Percentiles rank a stretch among this genome's conserved stretches.
These are phyloP conservation scores for Pelargonium cotyledonis DNA, from an alignment of 441 rosid species.

Conservation along the genomic window DNA sequence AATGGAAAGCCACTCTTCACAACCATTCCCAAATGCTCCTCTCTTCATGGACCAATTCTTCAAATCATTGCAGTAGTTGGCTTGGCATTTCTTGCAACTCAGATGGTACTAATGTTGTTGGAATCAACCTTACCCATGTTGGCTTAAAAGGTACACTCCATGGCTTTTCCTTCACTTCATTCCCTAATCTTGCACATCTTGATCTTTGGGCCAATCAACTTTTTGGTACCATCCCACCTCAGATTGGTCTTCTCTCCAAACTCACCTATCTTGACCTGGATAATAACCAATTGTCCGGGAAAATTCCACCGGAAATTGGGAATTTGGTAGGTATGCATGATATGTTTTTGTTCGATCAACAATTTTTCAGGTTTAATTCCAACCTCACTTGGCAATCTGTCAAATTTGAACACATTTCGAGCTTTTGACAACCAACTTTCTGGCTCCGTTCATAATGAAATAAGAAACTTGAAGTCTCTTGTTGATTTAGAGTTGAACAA, in stretches of 20 bases:
- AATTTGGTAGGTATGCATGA: no score
- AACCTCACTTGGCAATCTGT: no score
- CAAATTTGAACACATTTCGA: no score
- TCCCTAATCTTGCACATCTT: conserved; percentile 24
- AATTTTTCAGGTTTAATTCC: no score
- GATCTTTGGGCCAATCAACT: conserved; percentile 25
- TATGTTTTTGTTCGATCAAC: no score
- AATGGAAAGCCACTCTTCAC: conserved; percentile 31
- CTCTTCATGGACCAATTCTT: conserved; percentile 24
- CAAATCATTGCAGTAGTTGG: conserved; percentile 24
- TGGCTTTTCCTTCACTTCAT: conserved; percentile 21
- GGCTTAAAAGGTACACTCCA: conserved; percentile 32
- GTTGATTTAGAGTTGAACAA: no score
- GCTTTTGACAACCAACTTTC: no score
- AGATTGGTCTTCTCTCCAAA: conserved; percentile 25
- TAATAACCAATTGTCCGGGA: neutral
- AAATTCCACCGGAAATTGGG: no score
- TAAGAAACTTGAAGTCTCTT: no score
- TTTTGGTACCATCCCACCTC: conserved; percentile 26
- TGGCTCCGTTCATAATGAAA: no score
- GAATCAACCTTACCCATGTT: conserved; percentile 27
- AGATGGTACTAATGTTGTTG: conserved; percentile 10
- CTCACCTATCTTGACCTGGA: conserved; percentile 34
- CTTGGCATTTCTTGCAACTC: conserved; percentile 28
- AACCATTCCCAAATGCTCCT: conserved; percentile 14